Conservation (phyloP, 768 basidiomycete genomes). For the Calvatia gigantea region DNA sequence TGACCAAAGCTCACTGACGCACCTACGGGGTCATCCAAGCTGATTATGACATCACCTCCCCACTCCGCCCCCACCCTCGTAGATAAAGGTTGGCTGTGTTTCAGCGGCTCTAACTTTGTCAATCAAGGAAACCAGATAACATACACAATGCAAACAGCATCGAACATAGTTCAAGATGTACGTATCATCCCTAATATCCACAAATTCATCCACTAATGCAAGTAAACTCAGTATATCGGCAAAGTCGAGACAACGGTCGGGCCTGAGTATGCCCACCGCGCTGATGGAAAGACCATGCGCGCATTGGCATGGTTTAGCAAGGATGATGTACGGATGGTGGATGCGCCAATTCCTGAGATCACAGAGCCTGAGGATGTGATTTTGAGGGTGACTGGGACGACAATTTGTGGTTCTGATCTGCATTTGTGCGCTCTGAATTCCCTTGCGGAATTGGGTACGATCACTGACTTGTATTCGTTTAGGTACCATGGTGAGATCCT, state of each 20-base stretch:
- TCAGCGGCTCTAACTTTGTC: too few relatives aligned
- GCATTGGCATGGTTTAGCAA: constrained; percentile 68
- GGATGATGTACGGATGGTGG: constrained; percentile 39
- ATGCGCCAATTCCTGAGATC: constrained; percentile 48
- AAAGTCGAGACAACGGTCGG: constrained; percentile 35
- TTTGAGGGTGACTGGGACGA: constrained; percentile 71
- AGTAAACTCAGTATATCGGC: constrained; percentile 31
- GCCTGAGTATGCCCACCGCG: constrained; percentile 43
- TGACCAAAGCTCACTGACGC: too few relatives aligned
- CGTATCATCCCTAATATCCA: neutral
- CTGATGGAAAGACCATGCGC: constrained; percentile 58
- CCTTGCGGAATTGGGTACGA: neutral
- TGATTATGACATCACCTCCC: neutral
- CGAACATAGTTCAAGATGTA: constrained; percentile 26
- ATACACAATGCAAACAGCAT: constrained; percentile 27
- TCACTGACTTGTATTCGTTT: neutral
- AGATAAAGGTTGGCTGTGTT: too few relatives aligned
- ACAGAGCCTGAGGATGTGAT: constrained; percentile 76
- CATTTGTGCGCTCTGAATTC: constrained; percentile 36
- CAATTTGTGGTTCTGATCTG: constrained; percentile 67
- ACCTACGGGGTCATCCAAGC: too few relatives aligned
- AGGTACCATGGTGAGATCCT: constrained; percentile 67
- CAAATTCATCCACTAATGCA: neutral
- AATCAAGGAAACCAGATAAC: too few relatives aligned
- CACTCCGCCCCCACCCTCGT: neutral